A percentile compares a stretch with the other conserved stretches of the same genome.
Conservation (phyloP, 495 filamentous ascomycete species). For the Articulospora tetracladia region DNA sequence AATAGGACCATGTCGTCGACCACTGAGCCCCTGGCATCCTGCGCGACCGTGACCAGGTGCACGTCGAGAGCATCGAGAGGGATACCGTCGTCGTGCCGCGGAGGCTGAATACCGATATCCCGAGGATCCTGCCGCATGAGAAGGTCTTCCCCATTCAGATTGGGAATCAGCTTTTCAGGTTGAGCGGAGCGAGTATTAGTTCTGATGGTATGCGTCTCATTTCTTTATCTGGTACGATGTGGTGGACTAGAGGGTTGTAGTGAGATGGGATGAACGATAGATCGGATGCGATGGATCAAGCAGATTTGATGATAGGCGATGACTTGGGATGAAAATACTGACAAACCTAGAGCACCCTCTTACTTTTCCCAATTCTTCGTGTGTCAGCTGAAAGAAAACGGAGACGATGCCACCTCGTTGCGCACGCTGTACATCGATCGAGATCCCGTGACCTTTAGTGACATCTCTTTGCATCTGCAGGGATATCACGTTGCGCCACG, state of each 20-base stretch:
- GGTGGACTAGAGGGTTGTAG: not conserved
- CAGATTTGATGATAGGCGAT: not conserved
- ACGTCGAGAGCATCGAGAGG: not conserved
- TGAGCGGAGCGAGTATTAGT: slow-evolving; percentile 91
- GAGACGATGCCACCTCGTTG: slow-evolving; percentile 44
- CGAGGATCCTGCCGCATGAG: slow-evolving; percentile 58
- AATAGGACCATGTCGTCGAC: not conserved
- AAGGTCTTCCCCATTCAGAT: slow-evolving; percentile 91
- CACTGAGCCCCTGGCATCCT: slow-evolving; percentile 11
- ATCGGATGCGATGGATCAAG: not conserved
- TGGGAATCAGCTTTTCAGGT: slow-evolving; percentile 82
- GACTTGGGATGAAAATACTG: slow-evolving; percentile 28
- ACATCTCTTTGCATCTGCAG: slow-evolving; percentile 89
- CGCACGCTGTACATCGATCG: slow-evolving; percentile 91
- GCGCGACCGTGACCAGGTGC: not conserved
- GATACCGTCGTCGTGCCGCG: not conserved
- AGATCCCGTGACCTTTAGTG: slow-evolving; percentile 83
- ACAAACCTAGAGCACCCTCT: slow-evolving; percentile 77
- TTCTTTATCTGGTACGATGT: not conserved
- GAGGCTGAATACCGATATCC: slow-evolving; percentile 37
- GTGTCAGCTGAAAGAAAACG: slow-evolving; percentile 62
- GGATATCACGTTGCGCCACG: slow-evolving; percentile 86
- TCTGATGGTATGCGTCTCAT: slow-evolving; percentile 76
- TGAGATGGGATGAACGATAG: not conserved
- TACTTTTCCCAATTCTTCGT: slow-evolving; percentile 96